Evolutionary conservation across 441 rosid species (phyloP).

Genomic region (Theobroma grandiflorum): DNA sequence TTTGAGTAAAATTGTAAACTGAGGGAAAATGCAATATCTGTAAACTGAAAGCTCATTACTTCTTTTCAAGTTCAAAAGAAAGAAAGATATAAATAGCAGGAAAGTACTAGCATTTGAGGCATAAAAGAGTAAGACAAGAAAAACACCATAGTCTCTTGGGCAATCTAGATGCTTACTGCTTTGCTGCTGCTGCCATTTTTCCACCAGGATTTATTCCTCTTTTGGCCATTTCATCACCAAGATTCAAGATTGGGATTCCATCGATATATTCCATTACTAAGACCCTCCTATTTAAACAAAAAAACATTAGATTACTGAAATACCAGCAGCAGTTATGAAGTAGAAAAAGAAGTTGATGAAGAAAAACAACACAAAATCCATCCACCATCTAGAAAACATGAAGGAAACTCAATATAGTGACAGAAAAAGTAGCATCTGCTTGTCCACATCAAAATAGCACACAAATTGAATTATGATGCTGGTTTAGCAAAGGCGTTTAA

Average conservation of each 20-base stretch:
- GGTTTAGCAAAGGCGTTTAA: neutral
- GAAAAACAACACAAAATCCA: neutral
- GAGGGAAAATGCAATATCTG: neutral
- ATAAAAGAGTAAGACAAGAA: slow-evolving; percentile 25
- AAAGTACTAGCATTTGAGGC: slow-evolving; percentile 22
- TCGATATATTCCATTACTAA: slow-evolving; percentile 92
- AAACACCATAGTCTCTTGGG: slow-evolving; percentile 44
- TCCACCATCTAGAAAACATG: slow-evolving; percentile 2
- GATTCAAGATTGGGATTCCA: slow-evolving; percentile 90
- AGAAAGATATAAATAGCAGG: neutral
- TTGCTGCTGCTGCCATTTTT: slow-evolving; percentile 88
- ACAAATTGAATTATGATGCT: neutral
- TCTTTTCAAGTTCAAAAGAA: slow-evolving; percentile 17
- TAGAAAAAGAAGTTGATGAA: slow-evolving; percentile 20
- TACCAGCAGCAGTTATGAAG: slow-evolving; percentile 23
- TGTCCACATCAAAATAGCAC: neutral
- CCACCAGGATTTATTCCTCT: slow-evolving; percentile 92
- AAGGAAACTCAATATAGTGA: neutral
- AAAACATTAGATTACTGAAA: slow-evolving; percentile 18
- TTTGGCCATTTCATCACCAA: slow-evolving; percentile 88
- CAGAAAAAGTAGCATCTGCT: slow-evolving; percentile 1
- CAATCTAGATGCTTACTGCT: slow-evolving; percentile 79
- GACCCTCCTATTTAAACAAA: slow-evolving; percentile 60
- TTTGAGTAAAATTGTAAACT: too few relatives aligned
- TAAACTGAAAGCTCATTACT: neutral